Base-by-base conservation (phyloP, 345 rosid genomes). In the Excoecaria cochinchinensis region DNA sequence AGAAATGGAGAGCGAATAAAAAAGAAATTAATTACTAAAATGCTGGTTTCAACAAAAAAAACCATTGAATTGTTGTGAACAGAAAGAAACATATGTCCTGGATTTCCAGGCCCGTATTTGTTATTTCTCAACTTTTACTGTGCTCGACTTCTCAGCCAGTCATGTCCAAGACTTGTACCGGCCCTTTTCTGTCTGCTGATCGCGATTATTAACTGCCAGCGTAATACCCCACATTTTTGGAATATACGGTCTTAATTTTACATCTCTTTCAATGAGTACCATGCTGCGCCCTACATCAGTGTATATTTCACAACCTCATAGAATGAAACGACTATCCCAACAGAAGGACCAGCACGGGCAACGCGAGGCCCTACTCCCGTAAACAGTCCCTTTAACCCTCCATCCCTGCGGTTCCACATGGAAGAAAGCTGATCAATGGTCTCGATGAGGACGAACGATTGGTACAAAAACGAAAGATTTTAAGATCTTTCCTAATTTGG, bases 321-420 rank as follows among this genome's bases (percentile, higher is more conserved):
- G 14, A 77, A 81, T 21, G 84, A 81, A 56, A 81, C 84, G 3
- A 81, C 84, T 19, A 81, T 81, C 6, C 84, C 84, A 56, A 81
- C 84, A 13, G 84, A 77, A 57, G 84, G 81, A 13, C 84, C 84
- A 3, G 78, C 76, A 1, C 81, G 79, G 40, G 69, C 81, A 16
- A 78, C 81, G 4, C 81, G 84, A 17, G 81, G 73, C 0, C 84
- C 79, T 0, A 74, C 70, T 74, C 84, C 81, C 56, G 78, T 60
- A 58, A 77, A 81, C 21, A 77, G 55, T 24, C 73, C 73, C 55
- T 58, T 81, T 58, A 60, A 0, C 19, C 81, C 81, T 10, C 84
- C 81, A 17, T 70, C 84, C 71, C 81, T 81, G 79, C 73, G 77
- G 73, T 63, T 46, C 39, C 58, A 44, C 73, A 65, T 39, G 14